A percentile compares a stretch with the other conserved stretches of the same genome.
Evolutionary conservation across 192 early-diverging fungal genomes (phyloP).

Genomic region (Gamsiella multidivaricata): DNA sequence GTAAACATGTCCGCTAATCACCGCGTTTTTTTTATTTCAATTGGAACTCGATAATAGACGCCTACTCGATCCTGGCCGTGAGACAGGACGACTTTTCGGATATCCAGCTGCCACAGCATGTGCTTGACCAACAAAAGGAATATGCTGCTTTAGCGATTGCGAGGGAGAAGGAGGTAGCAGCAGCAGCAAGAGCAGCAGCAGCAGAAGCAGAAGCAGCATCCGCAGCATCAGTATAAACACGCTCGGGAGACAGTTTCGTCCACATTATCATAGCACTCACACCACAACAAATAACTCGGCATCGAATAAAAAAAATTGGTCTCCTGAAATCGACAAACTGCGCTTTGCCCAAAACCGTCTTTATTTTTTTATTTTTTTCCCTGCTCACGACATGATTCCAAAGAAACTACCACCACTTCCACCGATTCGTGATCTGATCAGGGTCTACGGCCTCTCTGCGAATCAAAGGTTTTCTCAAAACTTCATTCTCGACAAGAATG

Average conservation of each 20-base stretch:
- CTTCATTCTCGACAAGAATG: constrained; percentile 84
- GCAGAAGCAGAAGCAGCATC: no score
- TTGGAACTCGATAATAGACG: constrained; percentile 55
- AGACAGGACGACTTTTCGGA: constrained; percentile 84
- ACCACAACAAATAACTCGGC: no score
- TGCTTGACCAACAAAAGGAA: constrained; percentile 33
- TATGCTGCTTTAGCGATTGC: no score
- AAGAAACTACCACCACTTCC: constrained; percentile 69
- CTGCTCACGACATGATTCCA: constrained; percentile 14
- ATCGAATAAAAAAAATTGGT: no score
- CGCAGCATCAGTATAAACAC: no score
- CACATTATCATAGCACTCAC: no score
- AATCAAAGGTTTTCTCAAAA: constrained; percentile 82
- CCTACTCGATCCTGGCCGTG: constrained; percentile 79
- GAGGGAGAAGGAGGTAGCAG: no score
- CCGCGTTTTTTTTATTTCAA: not conserved
- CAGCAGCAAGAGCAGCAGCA: no score
- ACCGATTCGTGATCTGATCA: constrained; percentile 76
- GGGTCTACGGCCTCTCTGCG: constrained; percentile 78
- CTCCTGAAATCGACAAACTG: no score
- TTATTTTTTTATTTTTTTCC: no score
- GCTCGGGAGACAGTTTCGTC: no score
- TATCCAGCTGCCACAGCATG: constrained; percentile 68
- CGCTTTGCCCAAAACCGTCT: no score
- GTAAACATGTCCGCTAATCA: not conserved